These are phyloP conservation scores for Entonaema liquescens DNA, from an alignment of 495 filamentous ascomycete species.

Conservation along the genomic window DNA sequence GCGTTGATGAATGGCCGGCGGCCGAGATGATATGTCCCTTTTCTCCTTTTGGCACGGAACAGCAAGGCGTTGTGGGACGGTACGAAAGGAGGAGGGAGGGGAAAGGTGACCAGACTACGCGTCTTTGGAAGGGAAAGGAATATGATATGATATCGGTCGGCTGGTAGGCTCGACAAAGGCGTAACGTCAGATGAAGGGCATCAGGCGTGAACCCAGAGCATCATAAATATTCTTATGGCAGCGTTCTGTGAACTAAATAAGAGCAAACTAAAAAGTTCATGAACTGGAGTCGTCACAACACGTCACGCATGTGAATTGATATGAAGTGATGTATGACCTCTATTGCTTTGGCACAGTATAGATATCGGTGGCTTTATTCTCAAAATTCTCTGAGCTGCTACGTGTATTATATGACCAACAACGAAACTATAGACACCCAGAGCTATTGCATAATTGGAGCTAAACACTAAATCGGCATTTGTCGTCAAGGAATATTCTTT, in stretches of 20 bases:
- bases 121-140: slow-evolving; percentile 5
- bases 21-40: slow-evolving; percentile 1
- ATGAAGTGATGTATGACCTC: not conserved
- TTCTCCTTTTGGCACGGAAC: slow-evolving; percentile 14
- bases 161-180: slow-evolving; percentile 4
- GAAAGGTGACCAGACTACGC: not conserved
- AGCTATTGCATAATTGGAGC: not conserved
- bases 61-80: slow-evolving; percentile 37
- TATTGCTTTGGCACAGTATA: not conserved
- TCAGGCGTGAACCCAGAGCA: slow-evolving; percentile 3
- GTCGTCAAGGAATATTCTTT: not conserved
- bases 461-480: not conserved
- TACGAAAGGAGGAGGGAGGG: not conserved
- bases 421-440: not conserved
- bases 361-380: not conserved
- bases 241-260: slow-evolving; percentile 13
- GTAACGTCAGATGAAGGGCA: not conserved
- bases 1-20: slow-evolving; percentile 5
- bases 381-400: not conserved
- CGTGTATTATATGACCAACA: not conserved
- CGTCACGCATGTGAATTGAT: not conserved
- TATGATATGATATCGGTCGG: not conserved
- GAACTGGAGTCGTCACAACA: not conserved
- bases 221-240: slow-evolving; percentile 10
- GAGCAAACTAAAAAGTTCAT: not conserved